Percentiles rank a stretch among this genome's conserved stretches.
These are phyloP conservation scores for Acanthamoeba quina DNA, from an alignment of 208 protist species.

Conservation along the genomic window DNA sequence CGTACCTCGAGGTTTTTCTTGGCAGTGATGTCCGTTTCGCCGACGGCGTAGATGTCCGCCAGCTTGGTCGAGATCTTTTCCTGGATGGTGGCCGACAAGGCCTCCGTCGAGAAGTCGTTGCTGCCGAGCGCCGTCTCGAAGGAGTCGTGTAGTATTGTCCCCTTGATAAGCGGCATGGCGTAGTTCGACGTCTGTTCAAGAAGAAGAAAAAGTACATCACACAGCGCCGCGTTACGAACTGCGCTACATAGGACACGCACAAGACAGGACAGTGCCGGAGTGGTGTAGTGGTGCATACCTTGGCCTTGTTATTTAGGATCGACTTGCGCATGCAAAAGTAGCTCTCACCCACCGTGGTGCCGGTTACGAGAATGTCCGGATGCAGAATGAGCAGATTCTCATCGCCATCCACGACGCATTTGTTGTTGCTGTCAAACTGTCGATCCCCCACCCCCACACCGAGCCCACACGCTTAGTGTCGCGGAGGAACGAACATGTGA, in stretches of 20 bases:
- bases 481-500: not conserved
- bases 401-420: slow-evolving; percentile 46
- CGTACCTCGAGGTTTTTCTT: not conserved
- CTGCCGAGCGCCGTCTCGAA: slow-evolving; percentile 51
- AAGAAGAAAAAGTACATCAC: not conserved
- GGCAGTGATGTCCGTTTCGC: slow-evolving; percentile 24
- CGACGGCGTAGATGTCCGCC: slow-evolving; percentile 47
- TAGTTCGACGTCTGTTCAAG: not conserved
- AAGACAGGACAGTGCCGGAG: not conserved
- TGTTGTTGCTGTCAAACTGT: not conserved
- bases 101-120: slow-evolving; percentile 54
- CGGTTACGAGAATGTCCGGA: slow-evolving; percentile 64
- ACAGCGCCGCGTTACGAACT: not conserved
- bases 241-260: not conserved
- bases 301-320: slow-evolving; percentile 35
- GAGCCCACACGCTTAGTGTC: not conserved
- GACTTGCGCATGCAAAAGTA: slow-evolving; percentile 69
- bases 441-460: not conserved
- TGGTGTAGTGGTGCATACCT: not conserved
- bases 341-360: slow-evolving; percentile 70
- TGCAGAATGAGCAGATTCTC: slow-evolving; percentile 66
- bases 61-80: slow-evolving; percentile 15
- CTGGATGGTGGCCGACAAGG: slow-evolving; percentile 5
- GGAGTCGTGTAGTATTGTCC: slow-evolving; percentile 65
- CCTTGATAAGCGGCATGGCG: slow-evolving; percentile 56